A percentile compares a stretch with the other conserved stretches of the same genome.
Evolutionary conservation across 169 alveolate genomes (phyloP).

Genomic region (Plasmodium coatneyi): DNA sequence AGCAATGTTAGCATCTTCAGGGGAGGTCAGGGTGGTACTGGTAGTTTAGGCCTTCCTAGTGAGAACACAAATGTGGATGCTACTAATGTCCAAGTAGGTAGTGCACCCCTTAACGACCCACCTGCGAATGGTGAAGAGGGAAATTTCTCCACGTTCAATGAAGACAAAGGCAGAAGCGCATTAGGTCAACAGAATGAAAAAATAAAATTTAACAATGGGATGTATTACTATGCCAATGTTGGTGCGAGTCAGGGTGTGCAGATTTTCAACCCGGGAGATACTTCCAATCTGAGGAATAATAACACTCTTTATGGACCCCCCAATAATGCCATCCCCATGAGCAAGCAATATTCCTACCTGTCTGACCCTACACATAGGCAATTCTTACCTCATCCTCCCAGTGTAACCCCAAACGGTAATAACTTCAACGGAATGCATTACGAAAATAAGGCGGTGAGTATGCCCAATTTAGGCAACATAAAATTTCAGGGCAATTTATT

Average conservation of each 20-base stretch:
- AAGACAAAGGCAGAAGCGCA: background rate
- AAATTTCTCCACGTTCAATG: background rate
- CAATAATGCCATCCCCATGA: background rate
- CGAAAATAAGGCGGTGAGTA: background rate
- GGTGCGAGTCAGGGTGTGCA: background rate
- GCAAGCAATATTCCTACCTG: background rate
- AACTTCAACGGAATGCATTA: background rate
- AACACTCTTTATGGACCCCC: background rate
- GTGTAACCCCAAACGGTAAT: background rate
- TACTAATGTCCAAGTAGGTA: background rate
- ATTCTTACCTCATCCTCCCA: background rate
- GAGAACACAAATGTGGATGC: background rate
- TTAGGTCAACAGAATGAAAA: background rate
- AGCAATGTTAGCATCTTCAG: background rate
- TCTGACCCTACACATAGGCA: slow-evolving; percentile 15
- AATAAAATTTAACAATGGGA: background rate
- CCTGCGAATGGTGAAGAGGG: background rate
- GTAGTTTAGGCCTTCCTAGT: background rate
- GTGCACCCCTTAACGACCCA: background rate
- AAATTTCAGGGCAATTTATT: background rate
- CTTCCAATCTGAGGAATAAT: slow-evolving; percentile 5
- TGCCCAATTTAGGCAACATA: background rate
- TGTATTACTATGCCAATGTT: background rate
- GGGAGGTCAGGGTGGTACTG: background rate
- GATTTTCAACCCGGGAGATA: background rate